Base-by-base conservation (phyloP, 2,329 filamentous ascomycete species). In the Fusarium sp. region DNA sequence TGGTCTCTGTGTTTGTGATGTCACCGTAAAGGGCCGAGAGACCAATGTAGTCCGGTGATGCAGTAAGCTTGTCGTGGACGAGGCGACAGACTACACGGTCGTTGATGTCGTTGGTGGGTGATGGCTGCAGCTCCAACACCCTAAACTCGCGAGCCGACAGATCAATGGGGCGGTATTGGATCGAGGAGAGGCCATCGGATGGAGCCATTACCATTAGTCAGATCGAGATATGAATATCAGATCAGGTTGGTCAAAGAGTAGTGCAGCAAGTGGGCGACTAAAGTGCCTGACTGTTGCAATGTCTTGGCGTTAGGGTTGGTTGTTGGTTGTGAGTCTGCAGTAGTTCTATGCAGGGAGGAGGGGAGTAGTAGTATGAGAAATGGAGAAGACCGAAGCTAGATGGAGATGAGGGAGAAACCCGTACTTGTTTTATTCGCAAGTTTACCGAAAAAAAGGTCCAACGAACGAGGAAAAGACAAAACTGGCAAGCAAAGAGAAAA, bases 11-110 rank as follows among this genome's bases (percentile, higher is more conserved):
- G 18, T 61, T 61, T 25, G 67, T 51, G 16, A 73, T 46, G 32
- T 73, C 69, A 18, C 71, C 71, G 32, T 72, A 73, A 1, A 73
- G 71, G 5, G 71, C 61, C 5, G 71, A 73, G 7, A 73, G 69
- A 3, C 71, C 71, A 16, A 73, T 70, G 27, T 69, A 73, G n/a
- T 73, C 71, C 14, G 71, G 45, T 1, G 69, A 56, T n/a, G 74
- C 58, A 25, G 22, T 41, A 12, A 72, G 32, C 30, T 54, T 64
- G 34, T 70, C 69, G 18, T 74, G 71, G 4, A 73, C 69, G 3
- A 73, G 52, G 20, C 69, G 71, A 52, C 71, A 74, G 11, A 72
- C 66, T 20, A 73, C 9, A 8, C 66, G 60, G 25, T 74, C 71
- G 51, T 59, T 63, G 22, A 74, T 40, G 42, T 72, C 61, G 71